Evolutionary conservation across 306 rosid genomes (phyloP).

Genomic region (Medicago ruthenica): DNA sequence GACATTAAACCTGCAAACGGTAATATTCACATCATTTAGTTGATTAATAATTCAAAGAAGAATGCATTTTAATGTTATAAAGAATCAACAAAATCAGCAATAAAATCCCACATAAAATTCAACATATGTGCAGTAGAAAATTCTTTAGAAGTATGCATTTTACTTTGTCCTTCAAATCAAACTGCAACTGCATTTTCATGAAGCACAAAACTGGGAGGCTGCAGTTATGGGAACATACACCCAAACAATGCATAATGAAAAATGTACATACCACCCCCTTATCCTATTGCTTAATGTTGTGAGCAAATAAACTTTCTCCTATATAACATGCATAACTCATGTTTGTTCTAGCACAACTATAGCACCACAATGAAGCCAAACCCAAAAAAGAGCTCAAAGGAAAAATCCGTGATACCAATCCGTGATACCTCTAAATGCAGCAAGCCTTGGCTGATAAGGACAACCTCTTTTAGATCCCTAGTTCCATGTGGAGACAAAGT

Average conservation of each 20-base stretch:
- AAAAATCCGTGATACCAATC: constrained; percentile 52
- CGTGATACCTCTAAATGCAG: constrained; percentile 71
- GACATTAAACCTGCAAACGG: constrained; percentile 26
- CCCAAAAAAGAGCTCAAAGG: background rate
- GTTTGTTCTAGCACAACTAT: constrained; percentile 28
- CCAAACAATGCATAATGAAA: too few relatives aligned
- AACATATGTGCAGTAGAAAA: constrained; percentile 11
- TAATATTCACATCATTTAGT: constrained; percentile 30
- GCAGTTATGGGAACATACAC: too few relatives aligned
- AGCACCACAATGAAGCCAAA: background rate
- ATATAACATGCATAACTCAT: constrained; percentile 14
- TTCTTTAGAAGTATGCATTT: constrained; percentile 2
- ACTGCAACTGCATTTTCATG: constrained; percentile 16
- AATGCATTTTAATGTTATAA: too few relatives aligned
- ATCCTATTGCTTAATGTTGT: background rate
- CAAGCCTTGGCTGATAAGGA: constrained; percentile 75
- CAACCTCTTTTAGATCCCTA: constrained; percentile 85
- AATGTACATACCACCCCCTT: too few relatives aligned
- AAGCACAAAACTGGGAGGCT: background rate
- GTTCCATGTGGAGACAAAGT: constrained; percentile 73
- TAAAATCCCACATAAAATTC: background rate
- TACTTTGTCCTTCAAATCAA: constrained; percentile 11
- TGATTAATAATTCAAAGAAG: constrained; percentile 3
- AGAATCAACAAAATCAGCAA: background rate
- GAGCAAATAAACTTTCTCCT: background rate